phyloP scores from a whole-genome alignment of 2,329 filamentous ascomycete genomes.

The Ophiostoma triangulosporum region DNA sequence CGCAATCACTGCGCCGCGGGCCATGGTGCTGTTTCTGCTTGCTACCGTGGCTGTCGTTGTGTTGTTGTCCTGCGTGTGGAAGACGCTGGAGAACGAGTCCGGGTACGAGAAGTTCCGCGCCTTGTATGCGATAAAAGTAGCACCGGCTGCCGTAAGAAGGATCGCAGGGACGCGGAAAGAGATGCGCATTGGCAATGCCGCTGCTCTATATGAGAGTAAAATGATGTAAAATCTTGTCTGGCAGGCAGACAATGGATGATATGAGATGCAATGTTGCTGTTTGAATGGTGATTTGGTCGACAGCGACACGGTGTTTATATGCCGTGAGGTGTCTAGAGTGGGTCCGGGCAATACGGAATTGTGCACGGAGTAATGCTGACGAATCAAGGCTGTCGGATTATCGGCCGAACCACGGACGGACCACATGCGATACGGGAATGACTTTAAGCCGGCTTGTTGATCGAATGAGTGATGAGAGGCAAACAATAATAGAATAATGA shows the following conservation, averaged over 20 bases:
- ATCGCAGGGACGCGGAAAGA: constrained; percentile 8
- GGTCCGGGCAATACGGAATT: not conserved
- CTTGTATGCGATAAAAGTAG: constrained; percentile 10
- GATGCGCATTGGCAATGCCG: constrained; percentile 12
- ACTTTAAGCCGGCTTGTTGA: not conserved
- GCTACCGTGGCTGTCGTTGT: not conserved
- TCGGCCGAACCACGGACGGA: not conserved
- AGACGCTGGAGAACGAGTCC: not conserved
- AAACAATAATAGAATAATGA: no score
- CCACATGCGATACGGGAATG: not conserved
- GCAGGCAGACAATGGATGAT: no score
- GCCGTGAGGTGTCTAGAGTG: not conserved
- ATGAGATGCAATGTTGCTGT: no score
- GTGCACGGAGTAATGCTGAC: not conserved
- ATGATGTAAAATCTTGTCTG: not conserved
- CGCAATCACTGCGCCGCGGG: constrained; percentile 31
- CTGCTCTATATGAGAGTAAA: not conserved
- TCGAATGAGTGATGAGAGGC: no score
- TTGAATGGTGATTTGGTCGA: no score
- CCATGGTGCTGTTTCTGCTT: constrained; percentile 19
- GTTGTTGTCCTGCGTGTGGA: not conserved
- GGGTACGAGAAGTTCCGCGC: not conserved
- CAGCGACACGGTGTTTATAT: no score
- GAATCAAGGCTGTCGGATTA: not conserved
- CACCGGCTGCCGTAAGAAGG: constrained; percentile 11